Base-by-base conservation (phyloP, 495 filamentous ascomycete species). In the Cenococcum geophilum region DNA sequence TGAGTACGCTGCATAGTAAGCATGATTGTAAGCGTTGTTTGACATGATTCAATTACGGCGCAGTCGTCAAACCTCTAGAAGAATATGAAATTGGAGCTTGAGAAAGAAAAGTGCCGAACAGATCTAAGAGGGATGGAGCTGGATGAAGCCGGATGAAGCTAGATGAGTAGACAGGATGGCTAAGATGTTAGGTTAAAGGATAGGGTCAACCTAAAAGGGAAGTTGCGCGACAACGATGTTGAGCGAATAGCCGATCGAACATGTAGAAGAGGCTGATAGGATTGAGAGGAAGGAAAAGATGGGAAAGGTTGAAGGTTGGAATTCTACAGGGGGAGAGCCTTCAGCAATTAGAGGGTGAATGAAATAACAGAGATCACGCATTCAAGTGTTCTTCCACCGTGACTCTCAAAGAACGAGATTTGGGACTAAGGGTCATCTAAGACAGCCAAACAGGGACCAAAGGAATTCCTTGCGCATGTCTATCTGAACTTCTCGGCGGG, bases 21-120 rank as follows among this genome's bases (percentile, higher is more conserved):
- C 34, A 56, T 52, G 21, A 32, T 52, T 52, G 18, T 52, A 27
- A 52, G 49, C 49, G 21, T 52, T 23, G 49, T 52, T 32, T 27
- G 49, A 23, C 49, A 52, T 52, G 18, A 16, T n/a, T 23, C 18
- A 52, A 5, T 52, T 20, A n/a, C 27, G 21, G 49, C 49, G 49
- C 49, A 25, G 21, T 53, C 49, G 27, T 1, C 18, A 53, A 14
- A 16, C 49, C n/a, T 53, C 14, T 6, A 53, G 49, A 53, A 16
- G 49, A 16, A 53, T 14, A 4, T 10, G 49, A 23, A 23, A 53
- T 53, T 53, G n/a, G 49, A 16, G 49, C 49, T 23, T 53, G 49
- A 34, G 49, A 48, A 22, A 48, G 21, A 9, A 48, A 48, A 9
- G n/a, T 18, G 21, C n/a, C 9, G 45, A 22, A 48, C n/a, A 48